Conservation (phyloP, 78 protist genomes). For the Polysphondylium violaceum region DNA sequence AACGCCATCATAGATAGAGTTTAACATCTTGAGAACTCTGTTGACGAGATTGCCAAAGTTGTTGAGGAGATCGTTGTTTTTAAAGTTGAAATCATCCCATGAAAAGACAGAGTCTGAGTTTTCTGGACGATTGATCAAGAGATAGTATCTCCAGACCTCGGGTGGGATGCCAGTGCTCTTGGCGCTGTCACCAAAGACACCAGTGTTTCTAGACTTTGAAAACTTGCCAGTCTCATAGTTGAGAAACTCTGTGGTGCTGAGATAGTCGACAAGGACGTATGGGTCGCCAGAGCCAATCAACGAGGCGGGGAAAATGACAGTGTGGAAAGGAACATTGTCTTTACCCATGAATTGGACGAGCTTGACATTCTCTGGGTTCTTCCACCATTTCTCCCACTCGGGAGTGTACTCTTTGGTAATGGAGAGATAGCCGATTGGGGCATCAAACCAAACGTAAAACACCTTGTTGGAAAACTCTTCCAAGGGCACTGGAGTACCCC, state of each 20-base stretch:
- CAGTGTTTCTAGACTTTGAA: slow-evolving; percentile 89
- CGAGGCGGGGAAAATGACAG: slow-evolving; percentile 93
- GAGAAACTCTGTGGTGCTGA: slow-evolving; percentile 89
- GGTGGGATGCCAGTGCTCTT: slow-evolving; percentile 83
- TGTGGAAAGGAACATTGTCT: slow-evolving; percentile 93
- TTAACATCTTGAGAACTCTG: slow-evolving; percentile 70
- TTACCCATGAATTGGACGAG: slow-evolving; percentile 94
- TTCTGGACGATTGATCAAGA: slow-evolving; percentile 91
- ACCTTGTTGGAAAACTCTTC: slow-evolving; percentile 85
- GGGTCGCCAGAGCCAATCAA: slow-evolving; percentile 80
- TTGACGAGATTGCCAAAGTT: slow-evolving; percentile 93
- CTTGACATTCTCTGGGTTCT: slow-evolving; percentile 89
- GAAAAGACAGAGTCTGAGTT: slow-evolving; percentile 65
- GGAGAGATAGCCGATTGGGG: slow-evolving; percentile 95
- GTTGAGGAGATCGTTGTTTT: slow-evolving; percentile 86
- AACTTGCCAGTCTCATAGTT: slow-evolving; percentile 93
- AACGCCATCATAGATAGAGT: slow-evolving; percentile 2
- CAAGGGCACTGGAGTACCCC: slow-evolving; percentile 94
- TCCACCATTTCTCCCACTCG: slow-evolving; percentile 93
- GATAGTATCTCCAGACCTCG: slow-evolving; percentile 89
- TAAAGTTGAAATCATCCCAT: slow-evolving; percentile 78
- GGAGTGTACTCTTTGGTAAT: slow-evolving; percentile 90
- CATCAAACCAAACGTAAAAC: slow-evolving; percentile 97
- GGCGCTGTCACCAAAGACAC: slow-evolving; percentile 94
- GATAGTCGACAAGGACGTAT: slow-evolving; percentile 67